These are phyloP conservation scores for Geotrichum europaeum DNA, from an alignment of 1,139 yeast species.

Conservation along the genomic window DNA sequence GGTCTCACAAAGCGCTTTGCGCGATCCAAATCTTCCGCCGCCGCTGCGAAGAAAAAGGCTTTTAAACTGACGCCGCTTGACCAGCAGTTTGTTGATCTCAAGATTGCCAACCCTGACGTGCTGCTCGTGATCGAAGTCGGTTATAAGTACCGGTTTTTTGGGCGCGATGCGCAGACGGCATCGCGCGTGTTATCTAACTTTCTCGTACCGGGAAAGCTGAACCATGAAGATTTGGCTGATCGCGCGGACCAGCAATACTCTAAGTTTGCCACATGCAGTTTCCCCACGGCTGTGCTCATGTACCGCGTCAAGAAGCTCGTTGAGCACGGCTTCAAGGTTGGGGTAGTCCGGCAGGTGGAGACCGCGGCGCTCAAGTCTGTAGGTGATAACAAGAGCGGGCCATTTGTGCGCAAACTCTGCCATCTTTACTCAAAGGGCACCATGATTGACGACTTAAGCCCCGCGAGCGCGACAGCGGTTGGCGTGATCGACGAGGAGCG, in stretches of 20 bases:
- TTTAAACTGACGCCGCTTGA: constrained; percentile 67
- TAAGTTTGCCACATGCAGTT: constrained; percentile 74
- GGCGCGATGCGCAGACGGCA: constrained; percentile 71
- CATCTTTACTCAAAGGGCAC: constrained; percentile 81
- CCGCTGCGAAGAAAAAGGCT: not conserved
- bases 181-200: constrained; percentile 62
- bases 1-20: not conserved
- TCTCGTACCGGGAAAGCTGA: constrained; percentile 49
- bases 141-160: constrained; percentile 81
- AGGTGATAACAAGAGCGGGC: constrained; percentile 41
- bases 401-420: constrained; percentile 65
- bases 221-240: constrained; percentile 26
- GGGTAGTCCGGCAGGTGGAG: constrained; percentile 81
- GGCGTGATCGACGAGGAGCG: constrained; percentile 18
- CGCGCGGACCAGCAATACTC: constrained; percentile 35
- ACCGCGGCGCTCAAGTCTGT: constrained; percentile 65
- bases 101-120: constrained; percentile 54
- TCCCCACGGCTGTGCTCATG: constrained; percentile 71
- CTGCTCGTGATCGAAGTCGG: constrained; percentile 82
- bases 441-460: constrained; percentile 52
- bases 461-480: not conserved
- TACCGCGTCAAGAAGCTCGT: constrained; percentile 54
- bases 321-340: constrained; percentile 51
- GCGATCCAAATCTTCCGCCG: not conserved
- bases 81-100: constrained; percentile 63